Evolutionary conservation across 768 basidiomycete species (phyloP), one percentile per base, ranked within the genome.

Genomic region (Xerocomellus amylosporus): DNA sequence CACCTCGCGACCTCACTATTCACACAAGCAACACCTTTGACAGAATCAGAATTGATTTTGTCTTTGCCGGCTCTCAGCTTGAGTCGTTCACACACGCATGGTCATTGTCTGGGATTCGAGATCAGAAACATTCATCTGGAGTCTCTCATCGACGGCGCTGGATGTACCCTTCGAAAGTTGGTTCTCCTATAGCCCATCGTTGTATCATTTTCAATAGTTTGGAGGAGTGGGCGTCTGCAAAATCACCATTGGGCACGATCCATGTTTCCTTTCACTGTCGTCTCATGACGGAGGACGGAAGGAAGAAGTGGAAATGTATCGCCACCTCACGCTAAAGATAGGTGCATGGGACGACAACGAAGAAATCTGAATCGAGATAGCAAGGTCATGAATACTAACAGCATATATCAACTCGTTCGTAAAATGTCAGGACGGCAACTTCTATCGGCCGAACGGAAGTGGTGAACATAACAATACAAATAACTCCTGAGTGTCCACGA

Each of bases 21-120:
- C n/a, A n/a, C n/a, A n/a, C 69, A 17, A 71, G 70, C 40, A 74
- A 69, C 46, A 59, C 65, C 36, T 71, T 77, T 50, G 74, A 78
- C 54, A 57, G 59, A 38, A 63, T 64, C 42, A 60, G 53, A 46
- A 55, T 75, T 31, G 49, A 63, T 26, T 44, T 61, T 10, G 52
- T 57, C 39, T 73, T 75, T 58, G 60, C 65, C 8, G 54, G 48
- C 19, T 64, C 69, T 14, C 59, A 46, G n/a, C 65, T 79, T 17
- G 59, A 70, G 20, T 64, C 69, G 15, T 77, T 79, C 58, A 54
- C 53, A 19, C 72, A 76, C 47, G 12, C 75, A 69, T 45, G 70
- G 67, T 13, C 63, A 73, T 47, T 53, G 65, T 36, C 59, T 74
- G 38, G 73, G 64, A 15, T 76, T 75, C 52, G 71, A 75, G 58